Conservation (phyloP, 768 basidiomycete species). For the Lactarius sp. region DNA sequence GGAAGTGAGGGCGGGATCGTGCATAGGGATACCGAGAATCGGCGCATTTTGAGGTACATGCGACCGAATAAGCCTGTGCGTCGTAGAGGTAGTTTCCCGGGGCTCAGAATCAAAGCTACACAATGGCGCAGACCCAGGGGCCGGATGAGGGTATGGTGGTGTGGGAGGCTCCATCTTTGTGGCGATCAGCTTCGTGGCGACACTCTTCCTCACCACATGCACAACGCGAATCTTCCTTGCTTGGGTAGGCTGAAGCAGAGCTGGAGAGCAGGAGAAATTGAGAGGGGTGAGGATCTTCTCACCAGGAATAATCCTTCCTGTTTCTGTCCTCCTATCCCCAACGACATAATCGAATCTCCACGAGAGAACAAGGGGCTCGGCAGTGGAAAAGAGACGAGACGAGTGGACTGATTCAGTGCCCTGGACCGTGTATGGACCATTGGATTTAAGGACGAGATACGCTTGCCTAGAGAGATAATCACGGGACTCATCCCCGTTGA, state of each 20-base stretch:
- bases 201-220: constrained; percentile 66
- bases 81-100: neutral
- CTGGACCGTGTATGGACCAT: constrained; percentile 70
- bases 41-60: neutral
- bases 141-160: constrained; percentile 7
- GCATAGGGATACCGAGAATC: neutral
- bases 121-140: neutral
- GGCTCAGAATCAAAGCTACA: neutral
- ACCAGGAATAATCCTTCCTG: constrained; percentile 46
- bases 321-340: constrained; percentile 48
- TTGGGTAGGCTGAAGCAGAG: constrained; percentile 54
- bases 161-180: constrained; percentile 51
- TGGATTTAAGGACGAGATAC: constrained; percentile 57
- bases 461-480: constrained; percentile 80
- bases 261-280: constrained; percentile 70
- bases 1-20: neutral
- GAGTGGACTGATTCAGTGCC: constrained; percentile 50
- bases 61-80: neutral
- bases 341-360: constrained; percentile 85
- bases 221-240: constrained; percentile 64
- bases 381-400: constrained; percentile 21
- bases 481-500: constrained; percentile 59
- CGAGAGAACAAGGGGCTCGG: constrained; percentile 38
- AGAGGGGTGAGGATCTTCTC: constrained; percentile 73
- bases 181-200: constrained; percentile 59